phyloP scores from a whole-genome alignment of 225 moss, liverwort and hornwort genomes.

The Sphagnum contortum region DNA sequence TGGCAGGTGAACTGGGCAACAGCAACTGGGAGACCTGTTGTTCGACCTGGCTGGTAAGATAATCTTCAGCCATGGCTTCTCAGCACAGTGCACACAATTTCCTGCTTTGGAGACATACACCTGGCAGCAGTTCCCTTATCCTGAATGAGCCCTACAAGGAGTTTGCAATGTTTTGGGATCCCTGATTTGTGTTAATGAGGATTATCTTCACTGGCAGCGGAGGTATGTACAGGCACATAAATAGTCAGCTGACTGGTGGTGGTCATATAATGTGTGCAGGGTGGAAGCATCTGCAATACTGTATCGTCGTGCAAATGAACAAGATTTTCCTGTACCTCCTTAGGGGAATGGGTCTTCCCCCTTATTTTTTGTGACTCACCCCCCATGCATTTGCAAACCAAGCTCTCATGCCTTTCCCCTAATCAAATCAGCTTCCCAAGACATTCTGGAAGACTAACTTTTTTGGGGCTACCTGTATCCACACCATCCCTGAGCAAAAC shows the following conservation, averaged over 20 bases:
- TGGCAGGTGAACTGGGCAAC: slow-evolving; percentile 99
- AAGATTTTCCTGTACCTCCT: slow-evolving; percentile 80
- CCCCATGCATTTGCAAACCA: too few species aligned
- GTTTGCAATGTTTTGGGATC: neutral
- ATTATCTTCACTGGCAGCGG: slow-evolving; percentile 16
- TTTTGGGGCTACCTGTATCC: too few species aligned
- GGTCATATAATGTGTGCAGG: slow-evolving; percentile 51
- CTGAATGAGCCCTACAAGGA: neutral
- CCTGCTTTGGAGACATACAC: too few species aligned
- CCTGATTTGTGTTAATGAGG: too few species aligned
- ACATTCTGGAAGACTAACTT: too few species aligned
- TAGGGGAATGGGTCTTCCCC: slow-evolving; percentile 11
- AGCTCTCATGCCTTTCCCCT: too few species aligned
- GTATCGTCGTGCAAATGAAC: slow-evolving; percentile 96
- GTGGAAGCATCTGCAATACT: slow-evolving; percentile 96
- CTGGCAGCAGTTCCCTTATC: too few species aligned
- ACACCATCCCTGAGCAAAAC: too few species aligned
- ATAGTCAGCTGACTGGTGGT: slow-evolving; percentile 20
- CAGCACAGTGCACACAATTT: too few species aligned
- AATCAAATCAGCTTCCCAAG: too few species aligned
- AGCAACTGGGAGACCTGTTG: slow-evolving; percentile 87
- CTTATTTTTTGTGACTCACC: too few species aligned
- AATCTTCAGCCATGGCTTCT: neutral
- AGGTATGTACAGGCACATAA: slow-evolving; percentile 19
- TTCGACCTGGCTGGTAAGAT: slow-evolving; percentile 96